phyloP scores from a whole-genome alignment of 2,329 filamentous ascomycete species.

The Fusarium marasasianum region DNA sequence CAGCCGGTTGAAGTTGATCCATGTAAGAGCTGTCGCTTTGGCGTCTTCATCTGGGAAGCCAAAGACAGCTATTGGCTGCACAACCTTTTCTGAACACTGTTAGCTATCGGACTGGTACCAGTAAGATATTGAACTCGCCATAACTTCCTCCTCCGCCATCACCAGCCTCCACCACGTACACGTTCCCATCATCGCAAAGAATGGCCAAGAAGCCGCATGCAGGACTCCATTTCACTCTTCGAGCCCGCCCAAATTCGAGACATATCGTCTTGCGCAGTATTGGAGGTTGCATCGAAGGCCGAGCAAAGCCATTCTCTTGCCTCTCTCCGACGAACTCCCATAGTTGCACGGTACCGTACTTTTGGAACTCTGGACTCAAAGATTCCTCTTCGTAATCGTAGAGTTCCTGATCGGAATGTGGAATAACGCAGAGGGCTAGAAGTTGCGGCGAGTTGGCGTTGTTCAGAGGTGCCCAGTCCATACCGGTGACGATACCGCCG shows the following conservation, averaged over 20 bases:
- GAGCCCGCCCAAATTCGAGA: constrained; percentile 61
- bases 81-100: constrained; percentile 54
- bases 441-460: constrained; percentile 53
- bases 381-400: constrained; percentile 52
- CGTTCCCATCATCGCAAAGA: constrained; percentile 60
- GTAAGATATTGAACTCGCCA: constrained; percentile 47
- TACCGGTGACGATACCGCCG: constrained; percentile 61
- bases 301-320: constrained; percentile 44
- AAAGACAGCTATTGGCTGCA: constrained; percentile 56
- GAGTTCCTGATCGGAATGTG: constrained; percentile 60
- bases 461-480: constrained; percentile 61
- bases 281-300: constrained; percentile 49
- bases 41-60: constrained; percentile 58
- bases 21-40: constrained; percentile 62
- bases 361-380: constrained; percentile 50
- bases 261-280: constrained; percentile 56
- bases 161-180: constrained; percentile 58
- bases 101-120: constrained; percentile 19
- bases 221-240: constrained; percentile 64
- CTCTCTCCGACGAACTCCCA: constrained; percentile 57
- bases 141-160: constrained; percentile 48
- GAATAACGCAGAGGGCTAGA: constrained; percentile 62
- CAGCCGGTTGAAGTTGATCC: constrained; percentile 65
- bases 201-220: constrained; percentile 58
- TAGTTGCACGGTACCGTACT: constrained; percentile 61